Percentiles rank a stretch among this genome's conserved stretches.
These are phyloP conservation scores for Thraustochytrium striatum DNA, from an alignment of 352 stramenopile species.

Conservation along the genomic window DNA sequence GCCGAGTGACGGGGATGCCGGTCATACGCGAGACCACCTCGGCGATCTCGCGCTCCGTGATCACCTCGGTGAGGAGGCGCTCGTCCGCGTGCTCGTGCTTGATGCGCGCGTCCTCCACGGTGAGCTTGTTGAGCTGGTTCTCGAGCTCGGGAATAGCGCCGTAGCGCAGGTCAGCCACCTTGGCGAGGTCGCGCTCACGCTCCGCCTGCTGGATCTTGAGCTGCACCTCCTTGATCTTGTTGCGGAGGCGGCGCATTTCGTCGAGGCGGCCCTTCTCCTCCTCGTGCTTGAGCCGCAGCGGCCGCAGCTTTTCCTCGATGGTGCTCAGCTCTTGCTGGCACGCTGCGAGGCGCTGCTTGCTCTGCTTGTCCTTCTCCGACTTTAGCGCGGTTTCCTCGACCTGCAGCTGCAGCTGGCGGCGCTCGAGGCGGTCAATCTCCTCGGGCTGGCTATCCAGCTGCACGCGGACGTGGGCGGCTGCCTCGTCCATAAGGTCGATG, in stretches of 20 bases:
- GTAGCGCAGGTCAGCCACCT: conserved; percentile 92
- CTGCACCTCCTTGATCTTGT: conserved; percentile 83
- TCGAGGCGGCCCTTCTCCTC: conserved; percentile 83
- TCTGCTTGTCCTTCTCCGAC: conserved; percentile 86
- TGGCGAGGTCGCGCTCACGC: conserved; percentile 86
- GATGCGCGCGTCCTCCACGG: conserved; percentile 65
- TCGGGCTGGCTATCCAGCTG: conserved; percentile 90
- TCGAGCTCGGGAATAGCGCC: conserved; percentile 86
- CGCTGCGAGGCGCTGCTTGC: conserved; percentile 79
- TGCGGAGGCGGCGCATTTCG: conserved; percentile 82
- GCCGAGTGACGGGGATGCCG: conserved; percentile 75
- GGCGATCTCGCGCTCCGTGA: conserved; percentile 78
- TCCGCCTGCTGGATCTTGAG: conserved; percentile 88
- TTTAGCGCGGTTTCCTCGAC: conserved; percentile 86
- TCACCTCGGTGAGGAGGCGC: conserved; percentile 67
- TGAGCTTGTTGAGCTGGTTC: conserved; percentile 62
- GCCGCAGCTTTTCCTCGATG: conserved; percentile 80
- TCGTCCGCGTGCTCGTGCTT: conserved; percentile 61
- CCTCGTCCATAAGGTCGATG: conserved; percentile 92
- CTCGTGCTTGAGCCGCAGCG: conserved; percentile 81
- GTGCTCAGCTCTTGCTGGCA: conserved; percentile 85
- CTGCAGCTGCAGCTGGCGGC: conserved; percentile 87
- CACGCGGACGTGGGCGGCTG: conserved; percentile 73
- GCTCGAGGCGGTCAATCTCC: conserved; percentile 90
- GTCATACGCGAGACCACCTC: conserved; percentile 81